phyloP scores from a whole-genome alignment of 2,329 filamentous ascomycete species.

The Aspergillus clavatus region DNA sequence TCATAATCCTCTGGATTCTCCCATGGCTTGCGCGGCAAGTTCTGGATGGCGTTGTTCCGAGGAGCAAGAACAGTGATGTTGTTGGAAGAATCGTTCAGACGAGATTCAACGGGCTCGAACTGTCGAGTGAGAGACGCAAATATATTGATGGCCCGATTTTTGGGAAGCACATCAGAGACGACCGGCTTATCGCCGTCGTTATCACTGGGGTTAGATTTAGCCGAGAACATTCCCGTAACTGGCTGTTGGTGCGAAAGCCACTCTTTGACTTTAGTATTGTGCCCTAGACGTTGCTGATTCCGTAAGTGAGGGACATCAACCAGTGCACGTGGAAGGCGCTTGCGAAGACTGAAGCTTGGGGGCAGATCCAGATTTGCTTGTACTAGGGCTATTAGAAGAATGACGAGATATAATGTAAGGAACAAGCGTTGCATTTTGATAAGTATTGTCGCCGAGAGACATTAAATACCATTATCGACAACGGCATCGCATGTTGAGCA shows the following conservation, averaged over 20 bases:
- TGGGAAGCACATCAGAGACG: slow-evolving; percentile 79
- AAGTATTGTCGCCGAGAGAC: neutral
- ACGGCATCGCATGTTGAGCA: too few relatives aligned
- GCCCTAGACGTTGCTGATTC: slow-evolving; percentile 11
- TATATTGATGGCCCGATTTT: slow-evolving; percentile 71
- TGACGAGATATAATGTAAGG: slow-evolving; percentile 2
- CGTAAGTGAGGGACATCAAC: slow-evolving; percentile 13
- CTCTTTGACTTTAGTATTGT: slow-evolving; percentile 13
- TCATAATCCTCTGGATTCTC: slow-evolving; percentile 68
- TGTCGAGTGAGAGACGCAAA: slow-evolving; percentile 79
- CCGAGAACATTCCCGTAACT: slow-evolving; percentile 23
- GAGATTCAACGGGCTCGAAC: slow-evolving; percentile 61
- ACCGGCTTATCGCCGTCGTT: slow-evolving; percentile 50
- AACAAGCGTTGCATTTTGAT: slow-evolving; percentile 11
- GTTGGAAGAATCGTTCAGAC: slow-evolving; percentile 60
- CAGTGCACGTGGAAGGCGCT: slow-evolving; percentile 17
- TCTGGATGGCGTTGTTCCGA: slow-evolving; percentile 73
- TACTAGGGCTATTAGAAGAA: slow-evolving; percentile 10
- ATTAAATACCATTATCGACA: too few relatives aligned
- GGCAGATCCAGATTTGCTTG: slow-evolving; percentile 9
- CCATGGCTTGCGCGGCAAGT: slow-evolving; percentile 71
- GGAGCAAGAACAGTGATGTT: slow-evolving; percentile 88
- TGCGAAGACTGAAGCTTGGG: slow-evolving; percentile 14
- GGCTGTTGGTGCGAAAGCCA: slow-evolving; percentile 21
- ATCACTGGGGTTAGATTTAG: slow-evolving; percentile 15